Conservation (phyloP, 768 basidiomycete species). For the Psilocybe subaeruginosa region DNA sequence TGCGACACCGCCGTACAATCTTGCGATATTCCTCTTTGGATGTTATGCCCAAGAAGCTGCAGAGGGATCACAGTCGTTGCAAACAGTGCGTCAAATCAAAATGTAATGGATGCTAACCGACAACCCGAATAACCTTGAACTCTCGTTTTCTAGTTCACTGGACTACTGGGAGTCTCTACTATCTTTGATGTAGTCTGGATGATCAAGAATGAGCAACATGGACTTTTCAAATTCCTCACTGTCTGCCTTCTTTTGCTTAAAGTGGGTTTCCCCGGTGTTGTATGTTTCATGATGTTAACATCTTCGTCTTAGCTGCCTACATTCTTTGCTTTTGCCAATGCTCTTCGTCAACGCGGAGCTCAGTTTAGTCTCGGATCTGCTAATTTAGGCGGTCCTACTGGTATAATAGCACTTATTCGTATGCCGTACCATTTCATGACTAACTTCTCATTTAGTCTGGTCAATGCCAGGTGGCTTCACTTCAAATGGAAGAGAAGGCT, state of each 20-base stretch:
- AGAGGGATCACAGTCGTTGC: conserved; percentile 67
- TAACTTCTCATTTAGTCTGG: conserved; percentile 54
- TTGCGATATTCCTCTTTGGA: conserved; percentile 84
- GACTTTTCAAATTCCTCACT: conserved; percentile 57
- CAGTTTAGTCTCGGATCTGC: conserved; percentile 51
- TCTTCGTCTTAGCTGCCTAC: conserved; percentile 55
- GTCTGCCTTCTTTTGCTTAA: conserved; percentile 62
- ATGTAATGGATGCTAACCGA: background rate
- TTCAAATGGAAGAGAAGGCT: conserved; percentile 55
- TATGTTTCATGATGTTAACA: background rate
- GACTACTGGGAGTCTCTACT: conserved; percentile 59
- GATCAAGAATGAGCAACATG: conserved; percentile 54
- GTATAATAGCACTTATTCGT: conserved; percentile 30
- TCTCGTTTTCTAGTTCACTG: conserved; percentile 55
- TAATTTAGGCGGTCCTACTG: conserved; percentile 59
- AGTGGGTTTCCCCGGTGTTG: conserved; percentile 32
- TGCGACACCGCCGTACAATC: conserved; percentile 69
- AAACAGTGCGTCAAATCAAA: conserved; percentile 46
- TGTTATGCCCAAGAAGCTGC: conserved; percentile 69
- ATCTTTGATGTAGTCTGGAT: conserved; percentile 78
- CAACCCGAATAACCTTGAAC: background rate
- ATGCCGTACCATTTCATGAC: conserved; percentile 6
- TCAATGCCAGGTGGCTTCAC: conserved; percentile 79
- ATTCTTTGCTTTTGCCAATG: conserved; percentile 49
- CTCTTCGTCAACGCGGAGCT: conserved; percentile 60